Conservation (phyloP, 345 rosid genomes). For the thale cress (Arabidopsis thaliana) region TAIR10.1 NC_003076.8:26878501-26879000, state of each 20-base stretch:
- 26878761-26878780: not conserved
- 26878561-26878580: not conserved
- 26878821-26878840: slow-evolving; percentile 77
- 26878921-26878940: slow-evolving; percentile 7
- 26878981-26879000: slow-evolving; percentile 93
- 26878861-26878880: slow-evolving; percentile 87
- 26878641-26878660: slow-evolving; percentile 99
- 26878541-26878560: not conserved
- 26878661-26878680: slow-evolving; percentile 94
- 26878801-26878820: slow-evolving; percentile 85
- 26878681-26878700: slow-evolving; percentile 90
- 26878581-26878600: slow-evolving; percentile 2
- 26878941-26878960: not conserved
- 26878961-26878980: slow-evolving; percentile 90
- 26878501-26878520: not conserved
- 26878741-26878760: not conserved
- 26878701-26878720: slow-evolving; percentile 92
- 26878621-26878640: slow-evolving; percentile 98
- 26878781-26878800: slow-evolving; percentile 39
- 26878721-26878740: slow-evolving; percentile 13
- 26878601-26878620: slow-evolving; percentile 61
- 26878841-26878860: slow-evolving; percentile 97
- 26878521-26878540: not conserved
- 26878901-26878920: not conserved
- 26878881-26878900: slow-evolving; percentile 36